phyloP scores from a whole-genome alignment of 352 stramenopile genomes.

The Globisporangium polare region DNA sequence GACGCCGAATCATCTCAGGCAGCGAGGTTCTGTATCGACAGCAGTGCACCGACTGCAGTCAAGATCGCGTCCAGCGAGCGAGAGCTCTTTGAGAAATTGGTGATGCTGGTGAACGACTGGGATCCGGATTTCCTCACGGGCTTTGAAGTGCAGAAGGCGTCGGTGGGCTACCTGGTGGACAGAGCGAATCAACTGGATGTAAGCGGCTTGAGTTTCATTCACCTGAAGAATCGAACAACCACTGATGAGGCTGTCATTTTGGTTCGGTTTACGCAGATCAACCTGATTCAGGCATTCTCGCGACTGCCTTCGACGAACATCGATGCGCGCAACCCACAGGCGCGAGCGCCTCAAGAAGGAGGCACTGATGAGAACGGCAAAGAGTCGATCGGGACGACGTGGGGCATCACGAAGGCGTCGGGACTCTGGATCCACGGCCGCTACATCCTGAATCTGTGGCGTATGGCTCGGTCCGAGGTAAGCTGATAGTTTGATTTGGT shows the following conservation, averaged over 20 bases:
- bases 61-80: conserved; percentile 38
- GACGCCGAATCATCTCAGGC: conserved; percentile 11
- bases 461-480: conserved; percentile 75
- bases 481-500: no score
- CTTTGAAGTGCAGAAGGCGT: conserved; percentile 85
- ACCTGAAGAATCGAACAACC: neutral
- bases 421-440: conserved; percentile 89
- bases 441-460: conserved; percentile 92
- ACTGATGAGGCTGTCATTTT: neutral
- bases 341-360: conserved; percentile 19
- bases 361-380: conserved; percentile 24
- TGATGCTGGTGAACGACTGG: conserved; percentile 54
- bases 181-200: conserved; percentile 57
- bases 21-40: conserved; percentile 32
- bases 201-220: neutral
- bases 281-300: conserved; percentile 65
- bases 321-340: conserved; percentile 44
- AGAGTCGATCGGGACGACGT: conserved; percentile 62
- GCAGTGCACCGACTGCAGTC: conserved; percentile 20
- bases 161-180: conserved; percentile 75
- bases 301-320: conserved; percentile 48
- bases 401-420: conserved; percentile 77
- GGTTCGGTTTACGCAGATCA: conserved; percentile 33
- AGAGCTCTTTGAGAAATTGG: conserved; percentile 51
- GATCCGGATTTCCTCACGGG: conserved; percentile 89